phyloP scores from a whole-genome alignment of 2,329 filamentous ascomycete genomes.

The Hypomyces rosellus region DNA sequence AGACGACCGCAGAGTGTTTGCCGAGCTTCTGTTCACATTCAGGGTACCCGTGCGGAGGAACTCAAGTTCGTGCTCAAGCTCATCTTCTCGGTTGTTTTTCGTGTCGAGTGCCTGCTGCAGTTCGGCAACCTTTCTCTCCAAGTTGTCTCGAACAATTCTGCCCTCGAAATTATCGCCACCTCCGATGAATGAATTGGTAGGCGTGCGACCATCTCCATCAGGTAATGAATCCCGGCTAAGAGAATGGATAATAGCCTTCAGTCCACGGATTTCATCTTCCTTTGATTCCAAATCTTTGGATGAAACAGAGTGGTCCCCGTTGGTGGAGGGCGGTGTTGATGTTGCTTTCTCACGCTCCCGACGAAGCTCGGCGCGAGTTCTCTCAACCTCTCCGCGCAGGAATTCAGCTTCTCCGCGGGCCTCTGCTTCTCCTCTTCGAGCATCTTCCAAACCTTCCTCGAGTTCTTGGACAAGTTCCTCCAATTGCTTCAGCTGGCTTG shows the following conservation, averaged over 20 bases:
- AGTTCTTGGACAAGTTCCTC: slow-evolving; percentile 95
- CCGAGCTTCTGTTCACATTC: slow-evolving; percentile 21
- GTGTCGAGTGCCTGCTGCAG: slow-evolving; percentile 66
- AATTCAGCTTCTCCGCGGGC: slow-evolving; percentile 95
- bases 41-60: slow-evolving; percentile 44
- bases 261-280: slow-evolving; percentile 91
- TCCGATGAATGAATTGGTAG: slow-evolving; percentile 28
- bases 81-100: slow-evolving; percentile 70
- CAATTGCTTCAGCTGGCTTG: slow-evolving; percentile 84
- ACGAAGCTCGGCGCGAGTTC: slow-evolving; percentile 79
- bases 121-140: slow-evolving; percentile 76
- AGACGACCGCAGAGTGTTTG: slow-evolving; percentile 50
- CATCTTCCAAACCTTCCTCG: slow-evolving; percentile 93
- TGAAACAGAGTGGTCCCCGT: slow-evolving; percentile 39
- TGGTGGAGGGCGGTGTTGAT: slow-evolving; percentile 27
- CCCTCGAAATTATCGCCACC: slow-evolving; percentile 22
- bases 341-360: slow-evolving; percentile 76
- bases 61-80: slow-evolving; percentile 78
- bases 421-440: slow-evolving; percentile 87
- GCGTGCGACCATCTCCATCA: slow-evolving; percentile 28
- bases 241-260: slow-evolving; percentile 97
- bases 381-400: slow-evolving; percentile 85
- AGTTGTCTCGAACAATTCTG: slow-evolving; percentile 47
- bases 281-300: slow-evolving; percentile 83
- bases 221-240: slow-evolving; percentile 71